Evolutionary conservation across 345 rosid species (phyloP).

Genomic region (Fremontodendron californicum): DNA sequence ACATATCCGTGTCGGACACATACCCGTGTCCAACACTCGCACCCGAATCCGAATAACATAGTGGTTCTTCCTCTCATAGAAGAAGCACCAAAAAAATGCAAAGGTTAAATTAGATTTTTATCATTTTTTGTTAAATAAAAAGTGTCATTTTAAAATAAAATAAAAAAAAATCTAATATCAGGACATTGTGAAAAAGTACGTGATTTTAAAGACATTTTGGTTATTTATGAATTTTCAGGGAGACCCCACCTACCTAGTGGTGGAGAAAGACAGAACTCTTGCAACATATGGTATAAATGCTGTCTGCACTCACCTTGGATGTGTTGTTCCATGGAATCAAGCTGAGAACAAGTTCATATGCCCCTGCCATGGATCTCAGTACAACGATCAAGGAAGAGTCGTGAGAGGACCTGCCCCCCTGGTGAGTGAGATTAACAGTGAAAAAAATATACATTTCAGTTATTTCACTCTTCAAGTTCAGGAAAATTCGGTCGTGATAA

Average conservation of each 20-base stretch:
- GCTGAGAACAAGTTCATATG: slow-evolving; percentile 92
- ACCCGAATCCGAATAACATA: too few species aligned
- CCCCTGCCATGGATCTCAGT: slow-evolving; percentile 96
- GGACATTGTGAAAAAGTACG: background rate
- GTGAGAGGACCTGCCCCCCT: slow-evolving; percentile 97
- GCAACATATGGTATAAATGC: slow-evolving; percentile 78
- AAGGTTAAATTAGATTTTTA: background rate
- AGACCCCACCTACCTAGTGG: slow-evolving; percentile 92
- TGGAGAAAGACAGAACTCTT: slow-evolving; percentile 76
- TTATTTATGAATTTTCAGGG: slow-evolving; percentile 41
- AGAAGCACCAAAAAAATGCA: background rate
- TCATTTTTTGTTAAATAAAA: background rate
- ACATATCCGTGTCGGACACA: too few species aligned
- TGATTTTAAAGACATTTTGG: background rate
- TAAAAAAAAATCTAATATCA: too few species aligned
- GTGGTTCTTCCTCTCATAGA: too few species aligned
- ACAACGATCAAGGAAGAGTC: slow-evolving; percentile 93
- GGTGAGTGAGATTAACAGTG: slow-evolving; percentile 38
- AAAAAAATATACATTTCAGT: background rate
- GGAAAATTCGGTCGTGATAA: background rate
- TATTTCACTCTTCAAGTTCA: background rate
- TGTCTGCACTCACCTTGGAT: slow-evolving; percentile 92
- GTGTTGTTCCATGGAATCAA: slow-evolving; percentile 82
- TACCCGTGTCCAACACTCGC: too few species aligned
- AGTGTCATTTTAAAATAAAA: too few species aligned